These are phyloP conservation scores for Fusarium nurragi DNA, from an alignment of 2,329 filamentous ascomycete species.

Conservation along the genomic window DNA sequence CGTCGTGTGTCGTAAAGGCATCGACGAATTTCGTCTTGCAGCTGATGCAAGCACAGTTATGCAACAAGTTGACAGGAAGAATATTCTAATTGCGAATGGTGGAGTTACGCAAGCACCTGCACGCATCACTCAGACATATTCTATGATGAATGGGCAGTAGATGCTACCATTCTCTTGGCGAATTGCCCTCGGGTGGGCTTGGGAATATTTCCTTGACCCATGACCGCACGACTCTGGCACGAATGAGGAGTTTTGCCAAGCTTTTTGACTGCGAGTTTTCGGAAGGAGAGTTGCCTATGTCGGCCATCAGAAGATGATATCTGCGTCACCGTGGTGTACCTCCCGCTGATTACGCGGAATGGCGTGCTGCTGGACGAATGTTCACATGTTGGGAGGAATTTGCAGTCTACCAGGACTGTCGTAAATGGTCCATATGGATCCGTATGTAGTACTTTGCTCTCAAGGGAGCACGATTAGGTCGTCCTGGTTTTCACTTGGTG, in stretches of 20 bases:
- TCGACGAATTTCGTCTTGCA: not conserved
- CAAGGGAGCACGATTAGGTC: constrained; percentile 22
- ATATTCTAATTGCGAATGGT: not conserved
- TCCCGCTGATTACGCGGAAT: not conserved
- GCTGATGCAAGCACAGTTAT: not conserved
- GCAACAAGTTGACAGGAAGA: not conserved
- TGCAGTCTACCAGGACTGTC: constrained; percentile 29
- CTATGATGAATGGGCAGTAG: not conserved
- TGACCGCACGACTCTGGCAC: not conserved
- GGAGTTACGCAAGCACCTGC: not conserved
- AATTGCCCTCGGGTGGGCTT: not conserved
- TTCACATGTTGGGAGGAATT: constrained; percentile 18
- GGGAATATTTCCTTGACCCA: constrained; percentile 3
- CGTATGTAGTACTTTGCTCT: constrained; percentile 49
- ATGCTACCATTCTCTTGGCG: not conserved
- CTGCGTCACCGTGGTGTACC: not conserved
- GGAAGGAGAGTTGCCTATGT: not conserved
- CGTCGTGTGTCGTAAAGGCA: not conserved
- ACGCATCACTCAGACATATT: not conserved
- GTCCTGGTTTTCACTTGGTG: constrained; percentile 31
- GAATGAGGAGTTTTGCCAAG: not conserved
- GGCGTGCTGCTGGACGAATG: constrained; percentile 2
- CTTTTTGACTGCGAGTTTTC: not conserved
- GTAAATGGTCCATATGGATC: constrained; percentile 52
- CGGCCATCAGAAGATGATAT: not conserved